Evolutionary conservation across 2,329 filamentous ascomycete genomes (phyloP).

Genomic region (Helotiales sp.): DNA sequence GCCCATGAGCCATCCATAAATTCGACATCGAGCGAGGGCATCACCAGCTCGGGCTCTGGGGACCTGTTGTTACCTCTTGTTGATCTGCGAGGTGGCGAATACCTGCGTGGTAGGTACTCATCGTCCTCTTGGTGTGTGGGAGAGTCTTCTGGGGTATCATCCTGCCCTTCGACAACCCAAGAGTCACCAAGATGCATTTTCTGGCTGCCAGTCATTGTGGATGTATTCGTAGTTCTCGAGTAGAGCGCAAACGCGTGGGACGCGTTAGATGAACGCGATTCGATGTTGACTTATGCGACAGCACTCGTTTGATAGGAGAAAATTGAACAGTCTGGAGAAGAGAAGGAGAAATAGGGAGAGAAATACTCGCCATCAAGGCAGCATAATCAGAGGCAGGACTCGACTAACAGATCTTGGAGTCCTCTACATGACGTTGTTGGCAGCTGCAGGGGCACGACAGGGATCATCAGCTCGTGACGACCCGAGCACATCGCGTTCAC

Average conservation of each 20-base stretch:
- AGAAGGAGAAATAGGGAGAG: neutral
- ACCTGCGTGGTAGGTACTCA: constrained; percentile 17
- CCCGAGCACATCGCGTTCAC: neutral
- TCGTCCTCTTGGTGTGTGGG: constrained; percentile 22
- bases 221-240: neutral
- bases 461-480: constrained; percentile 12
- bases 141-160: constrained; percentile 23
- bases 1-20: constrained; percentile 33
- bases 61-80: constrained; percentile 26
- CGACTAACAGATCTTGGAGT: neutral
- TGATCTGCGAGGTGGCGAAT: constrained; percentile 24
- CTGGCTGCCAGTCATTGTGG: constrained; percentile 24
- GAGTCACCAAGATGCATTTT: constrained; percentile 32
- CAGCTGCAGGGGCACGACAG: constrained; percentile 7
- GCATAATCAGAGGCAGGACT: neutral
- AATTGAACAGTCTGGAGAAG: neutral
- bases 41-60: constrained; percentile 35
- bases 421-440: neutral
- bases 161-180: constrained; percentile 34
- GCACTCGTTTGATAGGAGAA: neutral
- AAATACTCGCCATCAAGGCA: neutral
- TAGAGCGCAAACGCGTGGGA: neutral
- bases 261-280: neutral
- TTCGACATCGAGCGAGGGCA: constrained; percentile 34
- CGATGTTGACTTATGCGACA: neutral